Evolutionary conservation across 2,329 filamentous ascomycete genomes (phyloP), one percentile per base, ranked within the genome.

Genomic region (Trichoderma cornu-damae): DNA sequence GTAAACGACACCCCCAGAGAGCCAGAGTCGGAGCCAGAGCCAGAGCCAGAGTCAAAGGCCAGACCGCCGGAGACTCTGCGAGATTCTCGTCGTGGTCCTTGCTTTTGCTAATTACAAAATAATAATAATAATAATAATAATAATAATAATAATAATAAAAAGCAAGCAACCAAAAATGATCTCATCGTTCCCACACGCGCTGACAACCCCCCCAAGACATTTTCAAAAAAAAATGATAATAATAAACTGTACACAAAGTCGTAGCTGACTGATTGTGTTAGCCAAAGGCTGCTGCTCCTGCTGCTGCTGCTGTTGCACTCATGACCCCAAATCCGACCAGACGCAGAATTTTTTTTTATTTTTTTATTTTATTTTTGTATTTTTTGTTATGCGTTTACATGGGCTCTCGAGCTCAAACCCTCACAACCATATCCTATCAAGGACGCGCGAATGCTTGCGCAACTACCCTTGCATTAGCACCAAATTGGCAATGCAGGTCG

Each of bases 1-100:
- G 12, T 28, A 52, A 58, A 40, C 14, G 30, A 28, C 56, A 53
- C 56, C 34, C 57, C 35, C 28, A 43, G 38, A 58, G n/a, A n/a
- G n/a, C n/a, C n/a, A n/a, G n/a, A n/a, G n/a, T n/a, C n/a, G n/a
- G n/a, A n/a, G n/a, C n/a, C n/a, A n/a, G n/a, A n/a, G n/a, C n/a
- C n/a, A n/a, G n/a, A n/a, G n/a, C n/a, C n/a, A n/a, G n/a, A n/a
- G n/a, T n/a, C n/a, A n/a, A n/a, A n/a, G n/a, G 53, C 57, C 57
- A 50, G 57, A 56, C 57, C 57, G 57, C 57, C 52, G 44, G 44
- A 59, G 46, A 57, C 57, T 57, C 44, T 47, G 20, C n/a, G 22
- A 56, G 30, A 35, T 34, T 32, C 35, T 28, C n/a, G n/a, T n/a
- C n/a, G 49, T 34, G 16, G 57, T 24, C 16, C 49, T 42, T 40